Base-by-base conservation (phyloP, 495 filamentous ascomycete species). In the Lasiosphaeriaceae sp. region DNA sequence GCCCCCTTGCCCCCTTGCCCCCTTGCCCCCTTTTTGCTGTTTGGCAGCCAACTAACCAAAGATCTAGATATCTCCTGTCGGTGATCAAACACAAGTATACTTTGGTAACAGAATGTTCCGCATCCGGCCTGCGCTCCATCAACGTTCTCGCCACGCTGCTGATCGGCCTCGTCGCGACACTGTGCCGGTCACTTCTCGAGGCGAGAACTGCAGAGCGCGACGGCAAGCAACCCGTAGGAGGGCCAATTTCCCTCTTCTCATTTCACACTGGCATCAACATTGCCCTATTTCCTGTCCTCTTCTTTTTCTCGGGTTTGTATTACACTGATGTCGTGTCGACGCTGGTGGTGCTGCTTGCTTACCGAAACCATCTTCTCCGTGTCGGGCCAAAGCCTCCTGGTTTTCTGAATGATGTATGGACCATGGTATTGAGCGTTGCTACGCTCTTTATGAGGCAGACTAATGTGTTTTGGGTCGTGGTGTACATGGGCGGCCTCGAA, bases 281-380 rank as follows among this genome's bases (percentile, higher is more conserved):
- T 46, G 83, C 84, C 51, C 75, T 96, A 3, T 96, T 97, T 62
- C 95, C 94, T 11, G 85, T 89, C 5, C 66, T 97, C 1, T 97
- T 96, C 76, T 97, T 97, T 78, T 97, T 98, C 71, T 93, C 90
- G 0, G 90, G 81, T 0, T 73, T 98, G 17, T 97, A 93, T 68
- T 98, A 98, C 67, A 98, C 94, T 9, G 94, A 98, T 74, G 83
- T 96, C 0, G 66, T 78, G 31, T 88, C 85, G 4, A 88, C 86
- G 0, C 64, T 87, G 62, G 73, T 82, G 41, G 85, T 95, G 0
- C 69, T 96, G 2, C 69, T 81, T 31, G 80, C 84, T 0, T 90
- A 90, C 62, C 71, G 80, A 37, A 84, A 83, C 63, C 83, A 87
- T 59, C 68, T 89, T 20, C 47, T 56, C 2, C 71, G 78, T 3